A percentile compares a stretch with the other conserved stretches of the same genome.
Evolutionary conservation across 768 basidiomycete species (phyloP).

Genomic region (Rubroboletus pulcherrimus): DNA sequence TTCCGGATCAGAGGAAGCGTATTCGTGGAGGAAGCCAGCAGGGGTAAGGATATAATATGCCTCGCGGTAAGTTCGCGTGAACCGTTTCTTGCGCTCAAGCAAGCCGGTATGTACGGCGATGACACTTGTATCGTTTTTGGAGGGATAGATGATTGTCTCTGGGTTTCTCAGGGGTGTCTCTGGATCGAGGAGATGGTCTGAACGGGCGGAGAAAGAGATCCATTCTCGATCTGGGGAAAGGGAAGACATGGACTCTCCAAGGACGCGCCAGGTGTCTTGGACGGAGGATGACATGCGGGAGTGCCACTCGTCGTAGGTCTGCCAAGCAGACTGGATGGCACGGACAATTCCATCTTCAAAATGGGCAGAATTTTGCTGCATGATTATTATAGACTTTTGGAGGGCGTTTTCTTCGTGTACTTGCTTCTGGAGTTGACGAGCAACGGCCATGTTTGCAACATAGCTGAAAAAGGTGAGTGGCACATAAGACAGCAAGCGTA

Average conservation of each 20-base stretch:
- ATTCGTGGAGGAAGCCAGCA: conserved; percentile 95
- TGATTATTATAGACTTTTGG: conserved; percentile 96
- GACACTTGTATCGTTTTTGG: conserved; percentile 86
- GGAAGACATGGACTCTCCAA: conserved; percentile 72
- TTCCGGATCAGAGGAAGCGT: conserved; percentile 69
- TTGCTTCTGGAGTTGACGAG: conserved; percentile 82
- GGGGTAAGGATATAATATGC: conserved; percentile 91
- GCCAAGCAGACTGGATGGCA: conserved; percentile 94
- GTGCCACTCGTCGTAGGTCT: conserved; percentile 93
- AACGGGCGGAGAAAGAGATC: conserved; percentile 91
- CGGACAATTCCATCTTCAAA: conserved; percentile 97
- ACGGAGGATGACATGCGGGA: conserved; percentile 71
- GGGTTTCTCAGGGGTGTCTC: conserved; percentile 91
- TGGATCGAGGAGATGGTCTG: conserved; percentile 93
- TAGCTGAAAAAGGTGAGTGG: conserved; percentile 37
- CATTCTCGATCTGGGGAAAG: conserved; percentile 89
- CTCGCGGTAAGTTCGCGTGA: conserved; percentile 82
- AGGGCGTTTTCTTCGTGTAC: conserved; percentile 97
- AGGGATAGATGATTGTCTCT: conserved; percentile 75
- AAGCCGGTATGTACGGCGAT: conserved; percentile 83
- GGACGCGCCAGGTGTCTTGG: conserved; percentile 68
- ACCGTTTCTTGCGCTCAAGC: conserved; percentile 94
- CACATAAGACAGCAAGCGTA: not conserved
- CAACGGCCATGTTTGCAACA: conserved; percentile 67
- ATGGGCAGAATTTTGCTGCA: conserved; percentile 95